These are phyloP conservation scores for Fusarium piperis DNA, from an alignment of 2,329 filamentous ascomycete genomes.

Conservation along the genomic window DNA sequence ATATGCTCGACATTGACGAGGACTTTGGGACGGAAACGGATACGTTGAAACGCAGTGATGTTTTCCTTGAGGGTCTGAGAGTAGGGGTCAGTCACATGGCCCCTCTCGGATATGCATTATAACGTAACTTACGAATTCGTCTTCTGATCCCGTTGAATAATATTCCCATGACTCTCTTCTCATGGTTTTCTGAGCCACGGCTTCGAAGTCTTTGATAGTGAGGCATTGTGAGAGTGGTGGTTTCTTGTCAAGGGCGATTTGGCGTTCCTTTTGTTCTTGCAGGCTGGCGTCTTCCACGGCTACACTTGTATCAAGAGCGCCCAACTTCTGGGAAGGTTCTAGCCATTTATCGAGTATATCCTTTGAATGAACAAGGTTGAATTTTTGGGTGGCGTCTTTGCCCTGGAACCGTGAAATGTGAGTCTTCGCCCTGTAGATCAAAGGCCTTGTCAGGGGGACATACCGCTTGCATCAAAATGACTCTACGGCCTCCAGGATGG, in stretches of 20 bases:
- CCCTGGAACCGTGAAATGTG: not conserved
- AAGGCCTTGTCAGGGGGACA: accelerated
- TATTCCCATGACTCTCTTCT: conserved; percentile 19
- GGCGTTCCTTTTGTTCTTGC: not conserved
- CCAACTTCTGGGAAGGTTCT: conserved; percentile 5
- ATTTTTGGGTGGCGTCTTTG: conserved; percentile 16
- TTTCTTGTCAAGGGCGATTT: not conserved
- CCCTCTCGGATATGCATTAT: too few relatives aligned
- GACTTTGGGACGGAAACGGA: conserved; percentile 14
- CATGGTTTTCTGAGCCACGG: conserved; percentile 2
- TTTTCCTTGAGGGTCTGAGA: conserved; percentile 16
- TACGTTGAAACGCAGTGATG: not conserved
- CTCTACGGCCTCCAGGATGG: conserved; percentile 19
- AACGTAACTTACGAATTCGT: conserved; percentile 14
- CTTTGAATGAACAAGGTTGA: conserved; percentile 18
- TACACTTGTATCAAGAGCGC: conserved; percentile 4
- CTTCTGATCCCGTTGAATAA: conserved; percentile 25
- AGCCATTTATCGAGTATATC: conserved; percentile 25
- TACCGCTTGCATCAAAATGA: conserved; percentile 26
- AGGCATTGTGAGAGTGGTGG: conserved; percentile 12
- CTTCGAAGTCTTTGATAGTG: conserved; percentile 13
- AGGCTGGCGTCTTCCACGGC: not conserved
- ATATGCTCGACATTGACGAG: conserved; percentile 22
- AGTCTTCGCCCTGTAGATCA: accelerated
- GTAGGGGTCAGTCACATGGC: accelerated